These are phyloP conservation scores for Plantago major DNA, from an alignment of 257 asterid species.

Conservation along the genomic window DNA sequence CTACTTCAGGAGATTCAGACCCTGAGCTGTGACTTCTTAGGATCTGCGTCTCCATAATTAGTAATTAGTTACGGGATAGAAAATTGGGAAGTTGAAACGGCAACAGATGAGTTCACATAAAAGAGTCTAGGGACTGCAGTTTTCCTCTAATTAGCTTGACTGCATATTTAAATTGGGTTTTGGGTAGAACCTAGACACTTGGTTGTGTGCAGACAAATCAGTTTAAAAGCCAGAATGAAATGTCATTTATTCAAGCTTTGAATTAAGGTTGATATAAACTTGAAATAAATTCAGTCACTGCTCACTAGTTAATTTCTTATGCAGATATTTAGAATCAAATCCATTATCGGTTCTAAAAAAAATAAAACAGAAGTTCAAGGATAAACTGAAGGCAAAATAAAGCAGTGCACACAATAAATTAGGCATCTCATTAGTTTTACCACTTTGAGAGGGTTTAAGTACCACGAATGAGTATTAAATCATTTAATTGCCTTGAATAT, in stretches of 20 bases:
- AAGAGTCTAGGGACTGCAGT: not conserved
- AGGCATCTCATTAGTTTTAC: slow-evolving; percentile 4
- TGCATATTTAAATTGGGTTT: not conserved
- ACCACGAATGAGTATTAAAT: slow-evolving; percentile 5
- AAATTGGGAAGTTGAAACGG: slow-evolving; percentile 1
- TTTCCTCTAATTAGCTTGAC: not conserved
- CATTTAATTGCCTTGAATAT: slow-evolving; percentile 7
- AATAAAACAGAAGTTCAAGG: not conserved
- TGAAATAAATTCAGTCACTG: not conserved
- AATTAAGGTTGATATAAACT: slow-evolving; percentile 1
- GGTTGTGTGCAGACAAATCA: not conserved
- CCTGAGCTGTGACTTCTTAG: slow-evolving; percentile 39
- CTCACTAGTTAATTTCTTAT: not conserved
- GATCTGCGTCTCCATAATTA: slow-evolving; percentile 38
- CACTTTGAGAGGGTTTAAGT: not conserved
- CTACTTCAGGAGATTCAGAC: slow-evolving; percentile 36
- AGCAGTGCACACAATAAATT: slow-evolving; percentile 9
- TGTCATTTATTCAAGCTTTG: not conserved
- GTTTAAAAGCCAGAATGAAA: not conserved
- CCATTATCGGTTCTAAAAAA: not conserved
- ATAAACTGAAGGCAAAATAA: slow-evolving; percentile 3
- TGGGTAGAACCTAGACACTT: not conserved
- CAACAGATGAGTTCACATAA: not conserved
- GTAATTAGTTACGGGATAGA: slow-evolving; percentile 16
- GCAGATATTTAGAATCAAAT: not conserved